phyloP scores from a whole-genome alignment of 371 early-diverging fungal species.

The Zancudomyces culisetae region DNA sequence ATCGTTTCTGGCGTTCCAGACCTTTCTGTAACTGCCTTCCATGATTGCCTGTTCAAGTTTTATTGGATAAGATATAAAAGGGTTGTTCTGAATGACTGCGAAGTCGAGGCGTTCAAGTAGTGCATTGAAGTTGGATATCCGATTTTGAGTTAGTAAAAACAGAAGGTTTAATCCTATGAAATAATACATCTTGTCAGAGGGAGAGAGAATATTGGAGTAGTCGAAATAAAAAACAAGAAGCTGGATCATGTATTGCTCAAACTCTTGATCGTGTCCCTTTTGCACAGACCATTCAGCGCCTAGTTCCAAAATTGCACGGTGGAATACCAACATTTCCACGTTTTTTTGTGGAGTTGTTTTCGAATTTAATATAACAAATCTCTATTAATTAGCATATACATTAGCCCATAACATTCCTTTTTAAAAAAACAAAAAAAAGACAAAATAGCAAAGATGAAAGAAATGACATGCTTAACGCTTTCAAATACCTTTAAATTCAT shows the following conservation, averaged over 20 bases:
- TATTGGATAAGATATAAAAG: constrained; percentile 75
- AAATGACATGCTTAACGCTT: too few species aligned
- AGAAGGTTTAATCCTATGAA: constrained; percentile 80
- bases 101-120: constrained; percentile 75
- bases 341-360: neutral
- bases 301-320: constrained; percentile 65
- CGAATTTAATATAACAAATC: constrained; percentile 2
- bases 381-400: neutral
- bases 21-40: constrained; percentile 93
- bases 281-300: constrained; percentile 78
- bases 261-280: constrained; percentile 63
- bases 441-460: too few species aligned
- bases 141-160: constrained; percentile 76
- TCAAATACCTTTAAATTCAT: neutral
- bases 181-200: constrained; percentile 66
- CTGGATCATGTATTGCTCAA: constrained; percentile 89
- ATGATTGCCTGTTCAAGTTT: constrained; percentile 80
- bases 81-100: constrained; percentile 53
- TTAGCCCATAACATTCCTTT: too few species aligned
- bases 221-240: constrained; percentile 77
- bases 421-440: neutral
- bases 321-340: constrained; percentile 35
- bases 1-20: constrained; percentile 69
- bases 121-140: constrained; percentile 87
- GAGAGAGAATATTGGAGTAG: constrained; percentile 6